Percentiles rank a stretch among this genome's conserved stretches.
phyloP scores from a whole-genome alignment of 306 rosid species.

The Argentina anserina region DNA sequence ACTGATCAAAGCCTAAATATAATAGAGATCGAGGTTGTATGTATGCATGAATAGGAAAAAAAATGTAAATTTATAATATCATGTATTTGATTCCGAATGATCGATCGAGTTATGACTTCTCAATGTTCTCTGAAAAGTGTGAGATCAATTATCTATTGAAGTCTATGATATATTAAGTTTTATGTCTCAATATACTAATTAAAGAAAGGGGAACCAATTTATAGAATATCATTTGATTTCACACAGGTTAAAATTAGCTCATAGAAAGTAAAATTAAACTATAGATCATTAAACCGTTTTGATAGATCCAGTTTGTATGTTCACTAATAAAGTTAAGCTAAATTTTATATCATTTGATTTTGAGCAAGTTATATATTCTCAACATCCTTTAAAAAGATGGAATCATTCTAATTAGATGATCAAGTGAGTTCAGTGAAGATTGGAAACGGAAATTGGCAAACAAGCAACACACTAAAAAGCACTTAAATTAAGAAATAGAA shows the following conservation, averaged over 20 bases:
- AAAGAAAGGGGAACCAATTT: too few relatives aligned
- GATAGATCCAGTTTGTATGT: neutral
- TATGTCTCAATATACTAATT: too few relatives aligned
- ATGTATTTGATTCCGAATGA: too few relatives aligned
- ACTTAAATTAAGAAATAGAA: constrained; percentile 4
- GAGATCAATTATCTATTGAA: too few relatives aligned
- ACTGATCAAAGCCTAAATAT: neutral
- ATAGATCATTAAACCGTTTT: neutral
- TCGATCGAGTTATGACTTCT: too few relatives aligned
- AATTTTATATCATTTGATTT: neutral
- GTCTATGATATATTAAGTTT: too few relatives aligned
- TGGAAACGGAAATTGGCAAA: neutral
- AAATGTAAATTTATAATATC: too few relatives aligned
- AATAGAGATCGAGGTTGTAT: neutral
- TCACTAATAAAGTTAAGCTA: too few relatives aligned
- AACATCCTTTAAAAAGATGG: neutral
- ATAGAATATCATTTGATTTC: neutral
- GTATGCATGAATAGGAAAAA: neutral
- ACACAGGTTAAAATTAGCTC: neutral
- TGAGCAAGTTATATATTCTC: neutral
- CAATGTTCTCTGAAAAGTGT: too few relatives aligned
- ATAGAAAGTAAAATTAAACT: neutral
- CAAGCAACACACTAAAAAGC: constrained; percentile 5
- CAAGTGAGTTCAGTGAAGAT: constrained; percentile 5
- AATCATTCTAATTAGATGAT: neutral